These are phyloP conservation scores for Metarhizium humberi DNA, from an alignment of 2,329 filamentous ascomycete species.

Conservation along the genomic window DNA sequence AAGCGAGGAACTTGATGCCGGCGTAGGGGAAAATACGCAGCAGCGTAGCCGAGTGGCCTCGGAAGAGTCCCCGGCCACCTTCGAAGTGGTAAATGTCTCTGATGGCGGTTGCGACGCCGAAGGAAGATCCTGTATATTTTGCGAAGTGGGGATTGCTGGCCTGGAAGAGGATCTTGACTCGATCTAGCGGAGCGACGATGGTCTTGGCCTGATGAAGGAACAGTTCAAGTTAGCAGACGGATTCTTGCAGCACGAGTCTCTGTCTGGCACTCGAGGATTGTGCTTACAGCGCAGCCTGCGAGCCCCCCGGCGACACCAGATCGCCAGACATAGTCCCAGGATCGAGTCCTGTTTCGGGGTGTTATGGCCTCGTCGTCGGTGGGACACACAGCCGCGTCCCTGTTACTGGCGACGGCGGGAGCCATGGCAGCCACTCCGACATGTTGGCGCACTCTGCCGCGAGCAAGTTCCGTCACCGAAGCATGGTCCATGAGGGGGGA, in stretches of 20 bases:
- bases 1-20: constrained; percentile 94
- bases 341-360: constrained; percentile 47
- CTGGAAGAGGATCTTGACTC: constrained; percentile 98
- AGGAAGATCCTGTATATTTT: constrained; percentile 87
- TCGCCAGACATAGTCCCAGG: constrained; percentile 72
- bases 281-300: constrained; percentile 80
- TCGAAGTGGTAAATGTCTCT: constrained; percentile 71
- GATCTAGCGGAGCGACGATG: constrained; percentile 86
- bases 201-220: constrained; percentile 67
- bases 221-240: constrained; percentile 4
- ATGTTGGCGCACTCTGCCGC: constrained; percentile 21
- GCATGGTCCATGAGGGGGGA: constrained; percentile 47
- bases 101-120: constrained; percentile 73
- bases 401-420: constrained; percentile 14
- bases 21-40: constrained; percentile 95
- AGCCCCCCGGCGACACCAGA: constrained; percentile 81
- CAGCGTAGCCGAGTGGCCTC: constrained; percentile 89
- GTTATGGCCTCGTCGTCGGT: constrained; percentile 39
- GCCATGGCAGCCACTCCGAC: constrained; percentile 10
- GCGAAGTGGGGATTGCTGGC: constrained; percentile 87
- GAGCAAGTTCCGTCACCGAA: constrained; percentile 44
- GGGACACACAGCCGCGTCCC: constrained; percentile 34
- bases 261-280: background rate
- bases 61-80: constrained; percentile 70
- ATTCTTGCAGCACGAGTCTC: background rate